Percentiles rank a stretch among this genome's conserved stretches.
Evolutionary conservation across 2,329 filamentous ascomycete genomes (phyloP).

Genomic region (Monosporascus sp.): DNA sequence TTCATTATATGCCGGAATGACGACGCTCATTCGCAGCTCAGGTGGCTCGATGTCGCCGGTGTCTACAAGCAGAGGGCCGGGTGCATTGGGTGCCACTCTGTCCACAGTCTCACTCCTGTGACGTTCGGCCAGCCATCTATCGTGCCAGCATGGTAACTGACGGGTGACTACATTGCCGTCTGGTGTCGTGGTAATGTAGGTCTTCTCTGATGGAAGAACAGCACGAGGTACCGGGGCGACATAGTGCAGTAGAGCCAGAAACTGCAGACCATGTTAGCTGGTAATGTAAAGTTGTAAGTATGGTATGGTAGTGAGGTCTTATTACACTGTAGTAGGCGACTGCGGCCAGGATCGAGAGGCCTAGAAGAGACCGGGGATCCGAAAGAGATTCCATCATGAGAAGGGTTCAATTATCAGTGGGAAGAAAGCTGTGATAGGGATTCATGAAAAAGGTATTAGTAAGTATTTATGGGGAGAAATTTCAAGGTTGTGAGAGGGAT

Average conservation of each 20-base stretch:
- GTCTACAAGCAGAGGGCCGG: slow-evolving; percentile 32
- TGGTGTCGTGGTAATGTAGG: slow-evolving; percentile 70
- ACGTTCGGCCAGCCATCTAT: slow-evolving; percentile 63
- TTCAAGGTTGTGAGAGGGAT: no score
- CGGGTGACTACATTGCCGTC: slow-evolving; percentile 51
- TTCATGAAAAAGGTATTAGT: no score
- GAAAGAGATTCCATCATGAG: no score
- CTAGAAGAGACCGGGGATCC: no score
- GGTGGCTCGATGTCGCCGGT: slow-evolving; percentile 64
- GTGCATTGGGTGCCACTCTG: slow-evolving; percentile 32
- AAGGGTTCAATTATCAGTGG: no score
- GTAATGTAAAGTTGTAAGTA: neutral
- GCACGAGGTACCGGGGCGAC: slow-evolving; percentile 77
- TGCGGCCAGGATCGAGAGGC: slow-evolving; percentile 16
- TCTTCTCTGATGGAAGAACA: slow-evolving; percentile 74
- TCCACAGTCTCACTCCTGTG: slow-evolving; percentile 41
- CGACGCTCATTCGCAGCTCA: slow-evolving; percentile 82
- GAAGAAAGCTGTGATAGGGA: no score
- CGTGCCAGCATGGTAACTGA: slow-evolving; percentile 82
- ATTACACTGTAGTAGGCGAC: slow-evolving; percentile 35
- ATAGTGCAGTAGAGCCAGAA: slow-evolving; percentile 65
- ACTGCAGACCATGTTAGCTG: slow-evolving; percentile 33
- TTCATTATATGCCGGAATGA: slow-evolving; percentile 95
- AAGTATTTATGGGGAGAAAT: no score
- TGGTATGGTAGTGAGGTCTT: neutral